Base-by-base conservation (phyloP, 441 rosid species). In the Brassica balearica region DNA sequence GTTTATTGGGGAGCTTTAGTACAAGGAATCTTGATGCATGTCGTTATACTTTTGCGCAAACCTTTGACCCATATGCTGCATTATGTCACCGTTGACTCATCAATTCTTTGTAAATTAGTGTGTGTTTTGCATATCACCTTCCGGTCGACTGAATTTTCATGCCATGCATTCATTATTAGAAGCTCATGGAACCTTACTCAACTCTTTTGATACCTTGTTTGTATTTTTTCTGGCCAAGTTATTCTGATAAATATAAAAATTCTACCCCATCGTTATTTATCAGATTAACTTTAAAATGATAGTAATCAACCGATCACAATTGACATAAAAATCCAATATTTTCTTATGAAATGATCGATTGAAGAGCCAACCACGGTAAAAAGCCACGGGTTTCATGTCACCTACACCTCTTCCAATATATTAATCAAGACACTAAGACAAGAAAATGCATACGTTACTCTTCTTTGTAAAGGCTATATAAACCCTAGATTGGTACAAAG, bases 381-480 rank as follows among this genome's bases (percentile, higher is more conserved):
- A 62, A 62, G 41, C 17, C 77, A 73, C 75, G 75, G 48, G 78
- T 25, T 53, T 69, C 46, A 53, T 79, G 60, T 74, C 41, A 69
- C 8, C 14, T 29, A 62, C 69, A 74, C 72, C 78, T 69, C 82
- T 61, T 15, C 25, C 70, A 62, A 27, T 14, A 55, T 53, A 53
- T 7, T 55, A 59, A 51, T 7, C 10, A 72, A 8, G 8, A 65
- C 8, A 23, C n/a, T 19, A 72, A 17, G 7, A 25, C 17, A 23
- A 25, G 60, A n/a, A 51, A 64, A 69, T 55, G 27, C 41, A 71
- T 56, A 71, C 36, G 67, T 65, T 43, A 25, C 32, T 55, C 22
- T 56, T 58, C 27, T 58, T 20, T 29, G 23, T 67, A 65, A 29
- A 65, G 20, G 71, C 74, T 79, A 79, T 79, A 79, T 74, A 79